Evolutionary conservation across 2,329 filamentous ascomycete genomes (phyloP).

Genomic region (Dactylellina leptospora): DNA sequence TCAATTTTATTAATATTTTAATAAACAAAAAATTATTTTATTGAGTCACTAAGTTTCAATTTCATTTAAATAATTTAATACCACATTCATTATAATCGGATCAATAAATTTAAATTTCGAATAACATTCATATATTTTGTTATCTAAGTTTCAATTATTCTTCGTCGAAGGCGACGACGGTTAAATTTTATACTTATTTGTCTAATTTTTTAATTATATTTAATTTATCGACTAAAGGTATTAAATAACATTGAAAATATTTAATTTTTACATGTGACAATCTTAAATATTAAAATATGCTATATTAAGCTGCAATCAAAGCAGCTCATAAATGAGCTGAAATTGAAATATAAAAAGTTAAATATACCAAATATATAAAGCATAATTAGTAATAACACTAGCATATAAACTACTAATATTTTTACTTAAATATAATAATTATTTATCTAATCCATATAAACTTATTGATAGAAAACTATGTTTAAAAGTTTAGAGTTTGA

Average conservation of each 20-base stretch:
- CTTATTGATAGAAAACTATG: no score
- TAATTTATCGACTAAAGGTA: constrained; percentile 5
- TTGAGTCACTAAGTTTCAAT: not conserved
- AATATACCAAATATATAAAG: constrained; percentile 5
- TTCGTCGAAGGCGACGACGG: no score
- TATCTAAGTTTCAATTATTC: not conserved
- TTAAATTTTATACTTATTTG: constrained; percentile 11
- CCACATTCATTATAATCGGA: not conserved
- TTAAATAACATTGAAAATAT: not conserved
- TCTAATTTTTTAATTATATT: constrained; percentile 15
- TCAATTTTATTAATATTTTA: constrained; percentile 13
- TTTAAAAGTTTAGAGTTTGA: no score
- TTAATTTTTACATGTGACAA: constrained; percentile 6
- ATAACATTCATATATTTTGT: not conserved
- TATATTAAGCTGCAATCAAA: not conserved
- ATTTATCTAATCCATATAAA: no score
- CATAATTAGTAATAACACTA: not conserved
- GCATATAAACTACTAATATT: not conserved
- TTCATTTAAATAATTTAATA: not conserved
- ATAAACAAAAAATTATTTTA: constrained; percentile 13
- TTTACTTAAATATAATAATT: not conserved
- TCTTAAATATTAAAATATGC: constrained; percentile 1
- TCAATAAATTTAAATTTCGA: not conserved
- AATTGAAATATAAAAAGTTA: constrained; percentile 3
- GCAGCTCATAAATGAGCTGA: not conserved